phyloP scores from a whole-genome alignment of 495 filamentous ascomycete species.

The Parathielavia appendiculata region DNA sequence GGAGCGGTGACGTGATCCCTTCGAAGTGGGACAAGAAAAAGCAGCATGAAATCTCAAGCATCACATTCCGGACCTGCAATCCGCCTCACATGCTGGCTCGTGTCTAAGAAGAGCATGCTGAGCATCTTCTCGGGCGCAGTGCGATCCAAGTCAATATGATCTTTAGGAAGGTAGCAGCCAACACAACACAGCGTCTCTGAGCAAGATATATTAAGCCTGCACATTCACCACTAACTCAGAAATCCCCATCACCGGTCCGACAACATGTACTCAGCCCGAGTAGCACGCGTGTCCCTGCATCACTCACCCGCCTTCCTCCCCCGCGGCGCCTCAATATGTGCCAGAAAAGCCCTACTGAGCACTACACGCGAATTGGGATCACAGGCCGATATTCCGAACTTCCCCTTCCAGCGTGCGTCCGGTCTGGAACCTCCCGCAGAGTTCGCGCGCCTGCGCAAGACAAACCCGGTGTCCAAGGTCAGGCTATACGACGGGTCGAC shows the following conservation, averaged over 20 bases:
- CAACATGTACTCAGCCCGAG: not conserved
- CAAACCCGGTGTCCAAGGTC: constrained; percentile 39
- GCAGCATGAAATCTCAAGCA: not conserved
- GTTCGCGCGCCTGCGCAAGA: constrained; percentile 38
- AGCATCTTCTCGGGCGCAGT: not conserved
- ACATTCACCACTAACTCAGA: not conserved
- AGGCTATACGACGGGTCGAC: constrained; percentile 41
- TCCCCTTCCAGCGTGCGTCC: constrained; percentile 42
- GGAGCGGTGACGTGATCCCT: constrained; percentile 8
- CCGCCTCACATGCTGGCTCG: no score
- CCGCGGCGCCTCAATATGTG: no score
- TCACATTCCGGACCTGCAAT: not conserved
- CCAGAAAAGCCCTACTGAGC: no score
- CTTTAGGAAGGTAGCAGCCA: not conserved
- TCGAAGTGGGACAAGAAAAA: not conserved
- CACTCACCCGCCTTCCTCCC: not conserved
- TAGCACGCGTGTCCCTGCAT: no score
- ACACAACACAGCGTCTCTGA: no score
- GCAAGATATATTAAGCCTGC: not conserved
- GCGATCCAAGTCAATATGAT: not conserved
- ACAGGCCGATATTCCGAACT: constrained; percentile 23
- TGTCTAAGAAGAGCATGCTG: no score
- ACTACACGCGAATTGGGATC: not conserved
- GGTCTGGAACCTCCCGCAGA: constrained; percentile 39
- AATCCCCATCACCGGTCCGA: not conserved